Percentiles rank a stretch among this genome's conserved stretches.
phyloP scores from a whole-genome alignment of 2,329 filamentous ascomycete genomes.

The Gnomoniopsis sp. region DNA sequence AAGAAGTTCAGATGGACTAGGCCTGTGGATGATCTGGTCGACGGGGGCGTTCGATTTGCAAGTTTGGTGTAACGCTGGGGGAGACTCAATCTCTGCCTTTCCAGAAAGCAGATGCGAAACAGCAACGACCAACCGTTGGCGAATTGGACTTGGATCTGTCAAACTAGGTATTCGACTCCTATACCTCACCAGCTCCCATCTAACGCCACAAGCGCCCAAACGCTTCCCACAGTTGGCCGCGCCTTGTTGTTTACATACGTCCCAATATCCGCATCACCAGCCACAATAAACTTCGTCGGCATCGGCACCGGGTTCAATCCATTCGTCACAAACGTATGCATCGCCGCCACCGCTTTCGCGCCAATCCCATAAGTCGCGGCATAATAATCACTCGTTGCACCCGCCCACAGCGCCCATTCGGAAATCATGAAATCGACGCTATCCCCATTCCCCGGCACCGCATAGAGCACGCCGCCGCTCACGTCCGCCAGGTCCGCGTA shows the following conservation, averaged over 20 bases:
- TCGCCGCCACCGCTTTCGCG: constrained; percentile 1
- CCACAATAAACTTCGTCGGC: constrained; percentile 14
- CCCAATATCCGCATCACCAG: background rate
- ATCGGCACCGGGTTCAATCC: constrained; percentile 9
- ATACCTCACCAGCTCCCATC: constrained; percentile 16
- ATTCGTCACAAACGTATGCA: constrained; percentile 6
- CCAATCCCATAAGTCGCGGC: constrained; percentile 2
- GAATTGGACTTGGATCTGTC: no score
- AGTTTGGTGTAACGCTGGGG: no score
- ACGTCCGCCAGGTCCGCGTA: constrained; percentile 4
- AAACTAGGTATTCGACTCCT: no score
- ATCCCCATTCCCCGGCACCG: constrained; percentile 1
- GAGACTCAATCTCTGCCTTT: no score
- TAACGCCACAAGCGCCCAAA: constrained; percentile 12
- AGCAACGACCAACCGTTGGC: no score
- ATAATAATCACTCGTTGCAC: constrained; percentile 2
- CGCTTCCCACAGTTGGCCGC: constrained; percentile 9
- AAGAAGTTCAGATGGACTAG: no score
- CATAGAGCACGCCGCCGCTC: constrained; percentile 10
- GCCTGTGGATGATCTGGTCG: no score
- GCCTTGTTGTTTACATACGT: constrained; percentile 11
- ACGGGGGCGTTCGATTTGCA: no score
- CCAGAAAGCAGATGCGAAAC: no score
- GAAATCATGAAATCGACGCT: constrained; percentile 12
- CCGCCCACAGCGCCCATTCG: constrained; percentile 13